Percentiles rank a stretch among this genome's conserved stretches.
Conservation (phyloP, 768 basidiomycete species). For the Rhodosporidiobolus odoratus region DNA sequence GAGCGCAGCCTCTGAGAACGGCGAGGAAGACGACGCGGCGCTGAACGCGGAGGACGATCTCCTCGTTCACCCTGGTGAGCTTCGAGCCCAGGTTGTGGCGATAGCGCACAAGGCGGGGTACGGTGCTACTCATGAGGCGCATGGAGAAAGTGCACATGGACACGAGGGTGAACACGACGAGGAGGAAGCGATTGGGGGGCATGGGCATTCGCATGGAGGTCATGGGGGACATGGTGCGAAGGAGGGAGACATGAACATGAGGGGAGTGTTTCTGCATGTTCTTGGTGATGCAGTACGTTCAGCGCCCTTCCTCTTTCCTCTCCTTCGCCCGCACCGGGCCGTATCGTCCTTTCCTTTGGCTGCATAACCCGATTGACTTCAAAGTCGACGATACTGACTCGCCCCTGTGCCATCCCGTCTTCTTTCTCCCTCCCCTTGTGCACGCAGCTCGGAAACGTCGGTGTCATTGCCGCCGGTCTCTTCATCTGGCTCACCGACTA, state of each 20-base stretch:
- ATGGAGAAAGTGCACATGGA: neutral
- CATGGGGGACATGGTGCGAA: constrained; percentile 36
- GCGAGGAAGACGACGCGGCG: constrained; percentile 12
- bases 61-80: constrained; percentile 58
- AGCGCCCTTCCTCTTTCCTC: neutral
- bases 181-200: constrained; percentile 38
- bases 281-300: constrained; percentile 71
- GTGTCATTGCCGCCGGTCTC: constrained; percentile 90
- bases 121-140: constrained; percentile 13
- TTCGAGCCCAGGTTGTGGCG: constrained; percentile 55
- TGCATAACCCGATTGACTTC: too few relatives aligned
- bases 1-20: constrained; percentile 15
- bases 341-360: neutral
- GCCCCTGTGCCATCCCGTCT: neutral
- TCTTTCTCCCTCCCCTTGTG: neutral
- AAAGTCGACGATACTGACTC: neutral
- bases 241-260: constrained; percentile 92
- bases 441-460: constrained; percentile 75
- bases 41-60: constrained; percentile 51
- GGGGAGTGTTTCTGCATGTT: constrained; percentile 87
- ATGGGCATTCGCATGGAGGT: constrained; percentile 40
- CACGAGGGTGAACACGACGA: constrained; percentile 18
- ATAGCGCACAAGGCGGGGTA: constrained; percentile 69
- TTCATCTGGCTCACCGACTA: constrained; percentile 86
- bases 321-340: fast-evolving